Conservation (phyloP, 2,329 filamentous ascomycete genomes). For the Biscogniauxia marginata region DNA sequence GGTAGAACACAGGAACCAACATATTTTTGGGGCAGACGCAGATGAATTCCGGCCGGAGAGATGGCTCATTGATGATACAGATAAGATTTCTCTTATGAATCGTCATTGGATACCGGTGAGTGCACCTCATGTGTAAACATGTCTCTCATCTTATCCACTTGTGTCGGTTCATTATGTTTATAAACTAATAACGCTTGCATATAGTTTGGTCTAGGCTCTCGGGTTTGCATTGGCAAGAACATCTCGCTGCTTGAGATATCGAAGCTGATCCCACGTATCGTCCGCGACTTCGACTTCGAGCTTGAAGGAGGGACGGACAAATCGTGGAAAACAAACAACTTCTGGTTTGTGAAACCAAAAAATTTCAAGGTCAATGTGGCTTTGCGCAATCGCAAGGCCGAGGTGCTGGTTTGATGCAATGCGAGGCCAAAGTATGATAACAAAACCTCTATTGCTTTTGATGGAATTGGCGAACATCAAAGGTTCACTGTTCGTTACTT, state of each 20-base stretch:
- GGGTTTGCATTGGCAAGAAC: conserved; percentile 38
- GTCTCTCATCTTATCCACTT: no score
- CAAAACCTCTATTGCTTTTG: no score
- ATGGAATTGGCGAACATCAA: no score
- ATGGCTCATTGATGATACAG: conserved; percentile 13
- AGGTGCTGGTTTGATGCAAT: no score
- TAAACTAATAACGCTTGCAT: background rate
- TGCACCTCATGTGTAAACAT: no score
- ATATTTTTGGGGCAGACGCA: conserved; percentile 41
- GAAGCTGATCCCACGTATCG: conserved; percentile 34
- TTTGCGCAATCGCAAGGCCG: no score
- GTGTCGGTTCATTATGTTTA: background rate
- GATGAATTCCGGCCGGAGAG: conserved; percentile 29
- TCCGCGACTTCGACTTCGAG: conserved; percentile 21
- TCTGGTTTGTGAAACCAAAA: no score
- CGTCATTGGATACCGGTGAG: conserved; percentile 38
- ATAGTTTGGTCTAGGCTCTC: conserved; percentile 35
- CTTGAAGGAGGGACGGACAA: no score
- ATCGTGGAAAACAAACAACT: no score
- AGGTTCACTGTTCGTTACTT: no score
- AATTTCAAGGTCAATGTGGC: no score
- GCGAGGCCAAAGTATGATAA: no score
- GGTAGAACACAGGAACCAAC: conserved; percentile 41
- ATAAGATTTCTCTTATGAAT: conserved; percentile 19
- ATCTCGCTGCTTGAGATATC: conserved; percentile 37